A percentile compares a stretch with the other conserved stretches of the same genome.
Conservation (phyloP, 352 stramenopile species). For the Phytophthora ohioensis region DNA sequence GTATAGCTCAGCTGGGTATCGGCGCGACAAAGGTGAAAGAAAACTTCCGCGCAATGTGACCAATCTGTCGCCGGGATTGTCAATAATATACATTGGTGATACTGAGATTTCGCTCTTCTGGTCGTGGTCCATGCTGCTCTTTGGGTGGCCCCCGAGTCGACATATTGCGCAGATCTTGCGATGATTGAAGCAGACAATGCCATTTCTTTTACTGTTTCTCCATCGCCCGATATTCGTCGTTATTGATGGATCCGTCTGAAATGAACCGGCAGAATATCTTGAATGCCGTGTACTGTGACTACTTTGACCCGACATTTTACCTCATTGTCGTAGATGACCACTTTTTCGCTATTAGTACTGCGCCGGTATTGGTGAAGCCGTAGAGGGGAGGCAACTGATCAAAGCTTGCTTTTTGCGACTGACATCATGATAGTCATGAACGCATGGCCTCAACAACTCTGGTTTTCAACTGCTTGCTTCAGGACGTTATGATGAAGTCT, state of each 20-base stretch:
- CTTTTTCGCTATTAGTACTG: constrained; percentile 15
- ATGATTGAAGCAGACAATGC: constrained; percentile 12
- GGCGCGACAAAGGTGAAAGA: constrained; percentile 11
- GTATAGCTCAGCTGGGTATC: constrained; percentile 7
- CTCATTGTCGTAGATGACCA: constrained; percentile 8
- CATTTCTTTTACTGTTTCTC: constrained; percentile 2
- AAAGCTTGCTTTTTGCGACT: too few relatives aligned
- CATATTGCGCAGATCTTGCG: constrained; percentile 22
- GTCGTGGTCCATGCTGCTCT: constrained; percentile 10
- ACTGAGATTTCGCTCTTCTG: constrained; percentile 27
- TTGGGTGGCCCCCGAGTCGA: not conserved
- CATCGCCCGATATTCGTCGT: constrained; percentile 11
- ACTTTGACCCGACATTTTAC: not conserved
- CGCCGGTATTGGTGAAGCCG: not conserved
- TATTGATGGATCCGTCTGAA: constrained; percentile 20
- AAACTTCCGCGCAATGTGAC: constrained; percentile 26
- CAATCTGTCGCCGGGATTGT: not conserved
- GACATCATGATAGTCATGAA: too few relatives aligned
- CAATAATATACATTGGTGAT: not conserved
- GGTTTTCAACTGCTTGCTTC: too few relatives aligned
- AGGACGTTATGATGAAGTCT: too few relatives aligned
- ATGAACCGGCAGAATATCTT: constrained; percentile 10
- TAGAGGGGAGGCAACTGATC: not conserved
- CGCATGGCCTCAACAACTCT: too few relatives aligned
- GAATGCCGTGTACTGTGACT: not conserved